Conservation (phyloP, 1,284 basidiomycete genomes). For the Pyrrhoderma lamaoense region DNA sequence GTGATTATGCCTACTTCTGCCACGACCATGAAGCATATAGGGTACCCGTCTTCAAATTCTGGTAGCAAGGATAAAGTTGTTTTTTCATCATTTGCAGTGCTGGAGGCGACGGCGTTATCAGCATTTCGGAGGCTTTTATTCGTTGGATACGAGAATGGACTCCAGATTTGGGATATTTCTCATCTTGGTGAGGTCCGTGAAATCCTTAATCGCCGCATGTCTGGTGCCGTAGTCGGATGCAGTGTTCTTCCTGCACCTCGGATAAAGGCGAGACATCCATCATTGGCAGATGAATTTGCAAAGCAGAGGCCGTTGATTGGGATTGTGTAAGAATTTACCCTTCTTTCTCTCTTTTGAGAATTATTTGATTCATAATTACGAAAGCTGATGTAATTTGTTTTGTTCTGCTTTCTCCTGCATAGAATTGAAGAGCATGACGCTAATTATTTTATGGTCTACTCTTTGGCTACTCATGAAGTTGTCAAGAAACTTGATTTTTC, state of each 20-base stretch:
- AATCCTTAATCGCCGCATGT: slow-evolving; percentile 36
- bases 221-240: slow-evolving; percentile 38
- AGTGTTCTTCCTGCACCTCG: slow-evolving; percentile 37
- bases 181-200: slow-evolving; percentile 50
- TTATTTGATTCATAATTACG: too few relatives aligned
- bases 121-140: slow-evolving; percentile 45
- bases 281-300: slow-evolving; percentile 25
- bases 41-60: slow-evolving; percentile 8
- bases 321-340: slow-evolving; percentile 43
- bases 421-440: slow-evolving; percentile 24
- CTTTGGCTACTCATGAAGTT: slow-evolving; percentile 47
- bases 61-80: slow-evolving; percentile 15
- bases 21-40: slow-evolving; percentile 2
- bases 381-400: neutral
- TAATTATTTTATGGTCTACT: slow-evolving; percentile 49
- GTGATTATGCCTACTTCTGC: slow-evolving; percentile 4
- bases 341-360: slow-evolving; percentile 3
- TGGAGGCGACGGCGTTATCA: slow-evolving; percentile 4
- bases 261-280: neutral
- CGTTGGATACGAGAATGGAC: slow-evolving; percentile 47
- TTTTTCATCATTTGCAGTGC: slow-evolving; percentile 13
- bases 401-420: neutral
- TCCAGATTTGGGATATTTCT: slow-evolving; percentile 67
- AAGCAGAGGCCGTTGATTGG: slow-evolving; percentile 45
- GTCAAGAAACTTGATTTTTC: slow-evolving; percentile 42